phyloP scores from a whole-genome alignment of 805 yeast species.

The Yamadazyma laniorum region DNA sequence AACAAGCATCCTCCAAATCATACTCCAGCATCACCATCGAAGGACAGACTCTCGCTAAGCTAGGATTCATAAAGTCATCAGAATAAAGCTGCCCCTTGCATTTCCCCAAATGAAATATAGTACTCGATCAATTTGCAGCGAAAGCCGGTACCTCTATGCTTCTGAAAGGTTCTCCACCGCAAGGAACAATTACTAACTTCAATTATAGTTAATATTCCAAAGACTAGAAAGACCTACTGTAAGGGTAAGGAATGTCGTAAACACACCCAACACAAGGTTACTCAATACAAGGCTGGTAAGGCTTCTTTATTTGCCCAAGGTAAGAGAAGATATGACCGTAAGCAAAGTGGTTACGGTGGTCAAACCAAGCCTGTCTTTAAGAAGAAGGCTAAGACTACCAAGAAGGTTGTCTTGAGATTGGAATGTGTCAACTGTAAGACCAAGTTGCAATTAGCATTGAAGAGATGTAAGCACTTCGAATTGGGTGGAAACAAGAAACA shows the following conservation, averaged over 20 bases:
- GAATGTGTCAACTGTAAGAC: constrained; percentile 99
- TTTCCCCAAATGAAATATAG: too few species aligned
- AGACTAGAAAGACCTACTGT: constrained; percentile 99
- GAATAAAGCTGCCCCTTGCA: neutral
- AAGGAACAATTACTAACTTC: constrained; percentile 2
- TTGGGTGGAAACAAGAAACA: constrained; percentile 99
- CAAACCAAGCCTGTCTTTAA: constrained; percentile 99
- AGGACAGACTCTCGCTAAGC: neutral
- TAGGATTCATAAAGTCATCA: neutral
- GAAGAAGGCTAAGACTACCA: constrained; percentile 99
- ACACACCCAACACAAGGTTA: constrained; percentile 99
- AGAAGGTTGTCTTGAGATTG: constrained; percentile 98
- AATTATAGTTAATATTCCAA: constrained; percentile 96
- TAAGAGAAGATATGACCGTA: constrained; percentile 99
- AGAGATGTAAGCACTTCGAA: constrained; percentile 99
- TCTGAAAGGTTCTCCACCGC: neutral
- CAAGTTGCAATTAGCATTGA: constrained; percentile 94
- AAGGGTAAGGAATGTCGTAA: constrained; percentile 98
- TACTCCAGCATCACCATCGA: neutral
- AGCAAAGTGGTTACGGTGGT: constrained; percentile 99
- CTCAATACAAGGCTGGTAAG: constrained; percentile 99
- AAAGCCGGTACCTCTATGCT: too few species aligned
- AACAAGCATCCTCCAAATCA: neutral
- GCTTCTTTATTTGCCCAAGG: constrained; percentile 99
- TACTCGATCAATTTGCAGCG: too few species aligned